These are phyloP conservation scores for Hysterium pulicare DNA, from an alignment of 2,329 filamentous ascomycete species.

Conservation along the genomic window DNA sequence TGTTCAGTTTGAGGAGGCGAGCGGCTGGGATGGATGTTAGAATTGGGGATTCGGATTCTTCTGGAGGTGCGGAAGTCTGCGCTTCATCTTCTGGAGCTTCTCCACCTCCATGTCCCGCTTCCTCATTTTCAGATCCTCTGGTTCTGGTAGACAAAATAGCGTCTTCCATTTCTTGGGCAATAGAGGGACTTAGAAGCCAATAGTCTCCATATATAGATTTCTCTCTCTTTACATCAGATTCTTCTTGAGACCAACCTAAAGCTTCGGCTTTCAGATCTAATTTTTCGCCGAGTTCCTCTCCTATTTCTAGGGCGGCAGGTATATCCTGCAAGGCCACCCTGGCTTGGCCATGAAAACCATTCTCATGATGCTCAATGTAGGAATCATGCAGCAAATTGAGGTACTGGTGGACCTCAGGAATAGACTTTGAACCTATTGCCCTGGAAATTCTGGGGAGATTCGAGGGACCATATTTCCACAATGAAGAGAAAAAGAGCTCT, in stretches of 20 bases:
- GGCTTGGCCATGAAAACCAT: constrained; percentile 31
- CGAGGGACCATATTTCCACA: constrained; percentile 62
- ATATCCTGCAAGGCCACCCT: constrained; percentile 53
- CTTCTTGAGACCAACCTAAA: constrained; percentile 62
- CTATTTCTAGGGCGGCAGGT: constrained; percentile 70
- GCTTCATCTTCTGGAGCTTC: background rate
- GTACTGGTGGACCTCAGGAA: constrained; percentile 70
- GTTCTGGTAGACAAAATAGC: too few species aligned
- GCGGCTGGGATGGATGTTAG: constrained; percentile 32
- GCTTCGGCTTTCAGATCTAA: constrained; percentile 68
- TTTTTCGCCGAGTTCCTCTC: constrained; percentile 59
- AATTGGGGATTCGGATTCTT: constrained; percentile 9
- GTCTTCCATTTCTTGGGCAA: constrained; percentile 35
- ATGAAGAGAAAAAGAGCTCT: constrained; percentile 61
- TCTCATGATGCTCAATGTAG: constrained; percentile 36
- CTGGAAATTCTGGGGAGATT: constrained; percentile 61
- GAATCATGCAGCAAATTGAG: constrained; percentile 58
- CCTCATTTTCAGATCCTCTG: too few species aligned
- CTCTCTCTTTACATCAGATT: constrained; percentile 59
- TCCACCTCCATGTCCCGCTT: constrained; percentile 1
- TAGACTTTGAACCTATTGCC: constrained; percentile 67
- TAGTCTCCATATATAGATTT: constrained; percentile 56
- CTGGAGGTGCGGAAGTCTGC: background rate
- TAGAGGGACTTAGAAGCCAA: constrained; percentile 60
- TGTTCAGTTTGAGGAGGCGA: constrained; percentile 22